A percentile compares a stretch with the other conserved stretches of the same genome.
phyloP scores from a whole-genome alignment of 2,329 filamentous ascomycete genomes.

The Fusarium austroafricanum region DNA sequence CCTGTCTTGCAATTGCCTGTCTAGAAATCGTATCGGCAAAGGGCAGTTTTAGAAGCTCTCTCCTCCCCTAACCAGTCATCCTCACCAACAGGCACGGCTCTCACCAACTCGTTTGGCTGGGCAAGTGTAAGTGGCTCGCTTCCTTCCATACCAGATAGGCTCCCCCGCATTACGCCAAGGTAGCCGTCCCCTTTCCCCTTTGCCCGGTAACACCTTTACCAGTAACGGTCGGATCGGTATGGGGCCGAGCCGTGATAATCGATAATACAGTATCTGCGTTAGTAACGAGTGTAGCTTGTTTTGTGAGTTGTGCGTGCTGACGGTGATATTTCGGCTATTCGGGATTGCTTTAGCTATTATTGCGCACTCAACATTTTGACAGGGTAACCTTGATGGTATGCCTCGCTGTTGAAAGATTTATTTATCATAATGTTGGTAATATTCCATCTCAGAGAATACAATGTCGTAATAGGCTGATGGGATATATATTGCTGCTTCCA shows the following conservation, averaged over 20 bases:
- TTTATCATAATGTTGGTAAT: not conserved
- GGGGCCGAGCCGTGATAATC: conserved; percentile 17
- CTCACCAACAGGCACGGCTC: conserved; percentile 3
- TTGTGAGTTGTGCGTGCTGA: not conserved
- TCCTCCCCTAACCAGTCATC: not conserved
- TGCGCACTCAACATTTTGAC: not conserved
- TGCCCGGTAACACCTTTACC: conserved; percentile 23
- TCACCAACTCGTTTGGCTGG: conserved; percentile 16
- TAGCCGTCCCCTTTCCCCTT: conserved; percentile 22
- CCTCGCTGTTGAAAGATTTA: not conserved
- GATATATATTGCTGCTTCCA: not conserved
- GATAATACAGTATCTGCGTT: not conserved
- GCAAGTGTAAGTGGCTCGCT: conserved; percentile 22
- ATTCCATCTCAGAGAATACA: not conserved
- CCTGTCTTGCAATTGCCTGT: not conserved
- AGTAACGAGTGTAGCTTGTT: conserved; percentile 5
- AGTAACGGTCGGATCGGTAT: conserved; percentile 27
- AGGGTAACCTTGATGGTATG: not conserved
- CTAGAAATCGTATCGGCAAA: not conserved
- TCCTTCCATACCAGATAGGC: conserved; percentile 4
- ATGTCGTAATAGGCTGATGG: not conserved
- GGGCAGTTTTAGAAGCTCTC: not conserved
- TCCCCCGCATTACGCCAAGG: conserved; percentile 29
- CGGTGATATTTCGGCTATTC: conserved; percentile 37
- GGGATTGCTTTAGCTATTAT: conserved; percentile 15